Evolutionary conservation across 345 rosid genomes (phyloP).

Genomic region (Mallotus nudiflorus): DNA sequence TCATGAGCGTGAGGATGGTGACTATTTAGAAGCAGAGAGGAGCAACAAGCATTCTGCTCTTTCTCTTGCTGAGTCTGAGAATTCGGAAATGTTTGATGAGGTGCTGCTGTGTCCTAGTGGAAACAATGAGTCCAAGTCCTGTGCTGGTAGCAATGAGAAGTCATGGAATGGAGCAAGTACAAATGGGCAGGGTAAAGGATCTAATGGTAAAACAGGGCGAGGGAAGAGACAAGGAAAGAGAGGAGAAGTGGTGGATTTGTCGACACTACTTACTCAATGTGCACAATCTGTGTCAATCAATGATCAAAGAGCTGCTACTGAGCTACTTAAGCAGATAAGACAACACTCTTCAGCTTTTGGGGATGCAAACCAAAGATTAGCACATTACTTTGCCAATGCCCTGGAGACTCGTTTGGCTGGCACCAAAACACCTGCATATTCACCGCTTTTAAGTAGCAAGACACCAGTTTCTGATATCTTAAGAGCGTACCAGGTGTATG

Average conservation of each 20-base stretch:
- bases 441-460: conserved; percentile 15
- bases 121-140: conserved; percentile 4
- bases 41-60: conserved; percentile 49
- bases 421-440: conserved; percentile 30
- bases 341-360: conserved; percentile 59
- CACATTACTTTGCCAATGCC: conserved; percentile 58
- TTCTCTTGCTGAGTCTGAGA: conserved; percentile 45
- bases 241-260: conserved; percentile 50
- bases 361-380: conserved; percentile 63
- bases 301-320: conserved; percentile 57
- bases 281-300: conserved; percentile 65
- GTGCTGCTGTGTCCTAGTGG: conserved; percentile 38
- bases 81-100: conserved; percentile 46
- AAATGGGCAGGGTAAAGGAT: no score
- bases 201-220: conserved; percentile 18
- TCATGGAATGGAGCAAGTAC: background rate
- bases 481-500: conserved; percentile 50
- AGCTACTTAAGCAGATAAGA: conserved; percentile 59
- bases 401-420: conserved; percentile 71
- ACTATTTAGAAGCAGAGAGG: conserved; percentile 39
- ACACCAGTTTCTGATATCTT: conserved; percentile 55
- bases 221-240: conserved; percentile 27
- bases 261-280: conserved; percentile 53
- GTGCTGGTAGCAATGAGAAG: conserved; percentile 9
- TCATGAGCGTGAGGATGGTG: conserved; percentile 33